phyloP scores from a whole-genome alignment of 768 basidiomycete genomes.

The Hemileccinum impolitum region DNA sequence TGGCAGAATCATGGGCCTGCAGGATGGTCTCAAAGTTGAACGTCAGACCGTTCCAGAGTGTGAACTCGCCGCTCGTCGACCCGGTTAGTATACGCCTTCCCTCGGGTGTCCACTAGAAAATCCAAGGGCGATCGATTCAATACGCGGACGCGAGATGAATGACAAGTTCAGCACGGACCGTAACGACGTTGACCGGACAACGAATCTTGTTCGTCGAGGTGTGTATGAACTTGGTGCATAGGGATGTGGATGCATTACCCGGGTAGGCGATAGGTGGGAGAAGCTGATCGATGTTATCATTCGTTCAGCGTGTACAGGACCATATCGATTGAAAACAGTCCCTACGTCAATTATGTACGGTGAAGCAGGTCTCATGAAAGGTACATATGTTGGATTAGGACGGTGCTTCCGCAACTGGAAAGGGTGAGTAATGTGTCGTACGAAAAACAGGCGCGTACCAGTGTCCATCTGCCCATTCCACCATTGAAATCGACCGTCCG shows the following conservation, averaged over 20 bases:
- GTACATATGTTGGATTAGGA: constrained; percentile 73
- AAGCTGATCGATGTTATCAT: constrained; percentile 52
- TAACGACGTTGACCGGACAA: constrained; percentile 62
- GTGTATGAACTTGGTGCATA: constrained; percentile 97
- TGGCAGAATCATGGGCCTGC: constrained; percentile 96
- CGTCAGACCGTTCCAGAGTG: constrained; percentile 96
- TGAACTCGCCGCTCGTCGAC: constrained; percentile 96
- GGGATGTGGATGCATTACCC: constrained; percentile 85
- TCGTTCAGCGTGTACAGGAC: constrained; percentile 23
- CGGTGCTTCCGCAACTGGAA: constrained; percentile 70
- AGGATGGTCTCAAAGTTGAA: constrained; percentile 99
- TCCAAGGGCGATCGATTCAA: constrained; percentile 3
- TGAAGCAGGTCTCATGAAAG: constrained; percentile 77
- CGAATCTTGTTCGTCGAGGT: constrained; percentile 45
- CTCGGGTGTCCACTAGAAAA: constrained; percentile 90
- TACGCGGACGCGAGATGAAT: not conserved
- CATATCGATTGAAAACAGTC: constrained; percentile 14
- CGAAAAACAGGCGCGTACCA: constrained; percentile 50
- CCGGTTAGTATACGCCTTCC: constrained; percentile 91
- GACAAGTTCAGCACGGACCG: constrained; percentile 52
- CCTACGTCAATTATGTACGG: constrained; percentile 88
- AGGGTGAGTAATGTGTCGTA: not conserved
- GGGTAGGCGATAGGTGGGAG: constrained; percentile 91
- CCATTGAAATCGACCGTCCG: constrained; percentile 96
- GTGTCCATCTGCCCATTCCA: constrained; percentile 77